These are phyloP conservation scores for Saccharata proteae DNA, from an alignment of 2,329 filamentous ascomycete species.

Conservation along the genomic window DNA sequence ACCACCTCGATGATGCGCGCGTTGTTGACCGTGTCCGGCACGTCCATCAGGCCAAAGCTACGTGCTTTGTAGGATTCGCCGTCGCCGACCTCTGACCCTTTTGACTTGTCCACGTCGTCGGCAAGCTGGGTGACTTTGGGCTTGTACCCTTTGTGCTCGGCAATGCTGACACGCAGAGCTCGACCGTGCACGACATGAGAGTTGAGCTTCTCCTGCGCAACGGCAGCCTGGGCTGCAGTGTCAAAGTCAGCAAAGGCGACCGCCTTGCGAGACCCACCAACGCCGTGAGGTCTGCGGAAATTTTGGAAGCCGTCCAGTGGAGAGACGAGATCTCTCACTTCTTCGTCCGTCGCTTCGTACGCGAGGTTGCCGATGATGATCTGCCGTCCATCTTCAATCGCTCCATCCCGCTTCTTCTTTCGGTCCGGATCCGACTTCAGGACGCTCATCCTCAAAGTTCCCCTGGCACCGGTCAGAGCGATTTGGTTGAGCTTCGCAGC, in stretches of 20 bases:
- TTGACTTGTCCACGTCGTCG: background rate
- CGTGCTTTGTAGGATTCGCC: conserved; percentile 39
- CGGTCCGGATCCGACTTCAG: conserved; percentile 73
- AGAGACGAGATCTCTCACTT: conserved; percentile 58
- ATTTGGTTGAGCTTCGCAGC: conserved; percentile 58
- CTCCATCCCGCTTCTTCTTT: conserved; percentile 68
- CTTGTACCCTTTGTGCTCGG: conserved; percentile 55
- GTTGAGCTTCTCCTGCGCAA: conserved; percentile 20
- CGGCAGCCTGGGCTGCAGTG: conserved; percentile 31
- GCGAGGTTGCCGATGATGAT: conserved; percentile 75
- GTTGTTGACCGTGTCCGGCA: conserved; percentile 89
- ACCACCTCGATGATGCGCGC: conserved; percentile 64
- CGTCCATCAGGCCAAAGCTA: conserved; percentile 68
- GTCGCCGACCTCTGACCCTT: conserved; percentile 1
- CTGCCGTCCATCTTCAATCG: conserved; percentile 78
- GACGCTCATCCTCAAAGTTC: no score
- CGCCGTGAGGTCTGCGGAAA: conserved; percentile 57
- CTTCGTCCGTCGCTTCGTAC: conserved; percentile 63
- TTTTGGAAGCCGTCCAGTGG: conserved; percentile 55
- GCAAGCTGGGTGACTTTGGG: conserved; percentile 50
- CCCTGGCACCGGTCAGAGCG: conserved; percentile 58
- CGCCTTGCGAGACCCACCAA: conserved; percentile 59
- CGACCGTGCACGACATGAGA: conserved; percentile 21
- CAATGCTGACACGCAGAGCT: conserved; percentile 23
- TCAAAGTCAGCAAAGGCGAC: conserved; percentile 71